A percentile compares a stretch with the other conserved stretches of the same genome.
Conservation (phyloP, 495 filamentous ascomycete genomes). For the Choiromyces venosus region DNA sequence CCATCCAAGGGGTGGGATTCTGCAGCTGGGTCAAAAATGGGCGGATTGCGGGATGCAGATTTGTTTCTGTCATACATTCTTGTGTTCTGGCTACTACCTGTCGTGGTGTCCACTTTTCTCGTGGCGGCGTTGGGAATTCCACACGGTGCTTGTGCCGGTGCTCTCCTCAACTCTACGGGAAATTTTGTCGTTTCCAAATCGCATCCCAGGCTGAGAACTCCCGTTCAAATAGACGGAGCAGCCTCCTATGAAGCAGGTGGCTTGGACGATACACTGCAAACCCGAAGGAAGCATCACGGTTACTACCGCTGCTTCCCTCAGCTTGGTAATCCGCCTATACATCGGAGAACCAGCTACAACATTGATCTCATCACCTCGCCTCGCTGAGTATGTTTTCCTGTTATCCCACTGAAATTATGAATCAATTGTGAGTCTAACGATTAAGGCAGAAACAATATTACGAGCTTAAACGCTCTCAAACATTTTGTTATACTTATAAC, state of each 20-base stretch:
- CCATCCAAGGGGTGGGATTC: background rate
- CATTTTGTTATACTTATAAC: slow-evolving; percentile 3
- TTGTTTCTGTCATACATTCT: background rate
- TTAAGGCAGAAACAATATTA: background rate
- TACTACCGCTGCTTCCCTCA: slow-evolving; percentile 1
- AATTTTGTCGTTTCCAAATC: background rate
- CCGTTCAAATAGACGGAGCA: background rate
- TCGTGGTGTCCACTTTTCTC: background rate
- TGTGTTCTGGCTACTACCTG: background rate
- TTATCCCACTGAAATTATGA: background rate
- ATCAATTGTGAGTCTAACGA: background rate
- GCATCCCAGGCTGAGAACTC: background rate
- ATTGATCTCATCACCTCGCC: background rate
- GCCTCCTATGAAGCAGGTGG: background rate
- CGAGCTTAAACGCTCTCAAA: background rate
- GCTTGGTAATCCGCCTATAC: background rate
- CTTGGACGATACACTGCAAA: background rate
- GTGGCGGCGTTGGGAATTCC: slow-evolving; percentile 1
- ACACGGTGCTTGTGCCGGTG: background rate
- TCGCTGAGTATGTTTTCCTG: background rate
- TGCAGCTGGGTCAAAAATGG: background rate
- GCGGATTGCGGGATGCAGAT: background rate
- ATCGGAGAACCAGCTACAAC: background rate
- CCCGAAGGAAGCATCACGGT: background rate
- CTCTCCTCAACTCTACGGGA: slow-evolving; percentile 1